These are phyloP conservation scores for Hypoxylon sp. DNA, from an alignment of 2,329 filamentous ascomycete species.

Conservation along the genomic window DNA sequence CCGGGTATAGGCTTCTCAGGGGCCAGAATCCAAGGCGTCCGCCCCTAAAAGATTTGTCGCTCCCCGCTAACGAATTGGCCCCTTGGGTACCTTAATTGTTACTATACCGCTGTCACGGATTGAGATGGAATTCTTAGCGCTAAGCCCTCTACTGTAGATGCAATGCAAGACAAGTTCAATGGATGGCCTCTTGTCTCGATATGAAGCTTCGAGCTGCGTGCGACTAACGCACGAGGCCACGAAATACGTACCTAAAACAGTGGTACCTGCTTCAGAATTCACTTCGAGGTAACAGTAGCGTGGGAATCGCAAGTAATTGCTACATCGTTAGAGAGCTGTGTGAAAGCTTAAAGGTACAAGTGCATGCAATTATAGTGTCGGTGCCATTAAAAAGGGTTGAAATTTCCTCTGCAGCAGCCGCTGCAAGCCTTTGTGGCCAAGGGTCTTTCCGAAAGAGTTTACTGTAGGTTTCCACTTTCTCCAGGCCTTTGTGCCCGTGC, in stretches of 20 bases:
- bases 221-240: constrained; percentile 17
- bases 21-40: constrained; percentile 10
- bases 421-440: constrained; percentile 26
- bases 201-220: constrained; percentile 20
- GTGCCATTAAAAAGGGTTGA: constrained; percentile 13
- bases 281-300: constrained; percentile 1
- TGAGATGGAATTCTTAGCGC: constrained; percentile 36
- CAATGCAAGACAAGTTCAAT: constrained; percentile 27
- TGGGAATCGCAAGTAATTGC: background rate
- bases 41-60: constrained; percentile 21
- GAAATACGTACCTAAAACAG: constrained; percentile 11
- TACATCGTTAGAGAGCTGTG: constrained; percentile 1
- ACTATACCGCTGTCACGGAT: constrained; percentile 24
- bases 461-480: constrained; percentile 28
- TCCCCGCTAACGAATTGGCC: constrained; percentile 9
- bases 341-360: constrained; percentile 1
- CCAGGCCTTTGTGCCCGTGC: constrained; percentile 32
- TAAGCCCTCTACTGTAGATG: constrained; percentile 20
- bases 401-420: constrained; percentile 13
- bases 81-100: constrained; percentile 5
- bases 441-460: constrained; percentile 37
- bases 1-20: constrained; percentile 19
- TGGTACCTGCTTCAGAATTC: constrained; percentile 1
- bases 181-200: constrained; percentile 20
- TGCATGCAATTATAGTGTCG: background rate